phyloP scores from a whole-genome alignment of 306 rosid genomes.

The Gastrolobium villosum region DNA sequence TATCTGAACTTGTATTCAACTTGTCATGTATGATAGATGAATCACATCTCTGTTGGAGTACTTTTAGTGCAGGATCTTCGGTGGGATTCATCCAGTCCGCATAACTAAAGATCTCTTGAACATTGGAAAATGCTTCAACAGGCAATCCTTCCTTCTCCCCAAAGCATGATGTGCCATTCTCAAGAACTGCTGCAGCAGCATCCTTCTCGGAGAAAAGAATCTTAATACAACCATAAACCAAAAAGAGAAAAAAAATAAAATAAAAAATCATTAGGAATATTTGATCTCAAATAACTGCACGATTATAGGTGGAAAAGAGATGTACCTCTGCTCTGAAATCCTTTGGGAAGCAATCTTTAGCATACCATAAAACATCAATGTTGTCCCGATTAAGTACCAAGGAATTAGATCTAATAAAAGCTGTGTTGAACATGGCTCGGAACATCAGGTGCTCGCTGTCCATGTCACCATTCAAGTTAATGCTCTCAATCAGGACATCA shows the following conservation, averaged over 20 bases:
- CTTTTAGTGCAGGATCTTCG: conserved; percentile 58
- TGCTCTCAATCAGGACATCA: conserved; percentile 78
- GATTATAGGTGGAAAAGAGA: conserved; percentile 34
- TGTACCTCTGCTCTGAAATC: conserved; percentile 80
- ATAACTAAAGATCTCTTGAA: conserved; percentile 73
- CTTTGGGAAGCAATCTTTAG: conserved; percentile 70
- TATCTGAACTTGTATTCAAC: conserved; percentile 41
- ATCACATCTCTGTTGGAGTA: conserved; percentile 60
- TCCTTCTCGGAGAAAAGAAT: conserved; percentile 81
- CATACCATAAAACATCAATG: conserved; percentile 72
- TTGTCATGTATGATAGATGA: conserved; percentile 52
- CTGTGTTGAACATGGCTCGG: conserved; percentile 74
- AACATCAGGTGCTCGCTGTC: conserved; percentile 72
- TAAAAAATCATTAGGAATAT: conserved; percentile 38
- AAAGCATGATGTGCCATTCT: conserved; percentile 57
- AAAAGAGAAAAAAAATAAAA: not conserved
- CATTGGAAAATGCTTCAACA: conserved; percentile 77
- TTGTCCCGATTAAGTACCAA: conserved; percentile 76
- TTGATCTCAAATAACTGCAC: not conserved
- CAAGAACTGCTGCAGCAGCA: conserved; percentile 56
- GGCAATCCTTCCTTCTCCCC: conserved; percentile 80
- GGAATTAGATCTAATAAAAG: conserved; percentile 75
- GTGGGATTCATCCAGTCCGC: conserved; percentile 76
- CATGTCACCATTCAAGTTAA: conserved; percentile 62
- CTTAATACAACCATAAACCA: conserved; percentile 57